Evolutionary conservation across 345 rosid species (phyloP).

Genomic region (Arabis alpina): DNA sequence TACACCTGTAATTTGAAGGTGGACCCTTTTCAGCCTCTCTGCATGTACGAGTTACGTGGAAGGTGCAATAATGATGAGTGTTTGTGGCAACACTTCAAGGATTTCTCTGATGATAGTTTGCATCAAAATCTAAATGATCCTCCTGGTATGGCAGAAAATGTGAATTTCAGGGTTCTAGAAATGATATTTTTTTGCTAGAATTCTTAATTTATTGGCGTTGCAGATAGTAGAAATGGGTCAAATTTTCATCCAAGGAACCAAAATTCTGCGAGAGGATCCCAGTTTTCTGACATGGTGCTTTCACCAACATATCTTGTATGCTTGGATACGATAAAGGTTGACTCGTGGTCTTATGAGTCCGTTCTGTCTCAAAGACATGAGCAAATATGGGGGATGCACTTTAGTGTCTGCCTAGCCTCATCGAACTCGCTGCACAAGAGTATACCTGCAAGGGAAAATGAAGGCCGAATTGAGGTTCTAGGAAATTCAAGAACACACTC

Average conservation of each 20-base stretch:
- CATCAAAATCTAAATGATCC: constrained; percentile 42
- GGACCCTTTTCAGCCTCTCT: constrained; percentile 86
- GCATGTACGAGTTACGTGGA: constrained; percentile 94
- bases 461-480: constrained; percentile 73
- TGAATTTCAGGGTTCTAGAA: constrained; percentile 11
- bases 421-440: constrained; percentile 59
- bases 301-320: constrained; percentile 79
- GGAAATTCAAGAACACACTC: constrained; percentile 61
- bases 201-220: constrained; percentile 37
- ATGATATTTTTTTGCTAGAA: constrained; percentile 20
- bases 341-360: constrained; percentile 53
- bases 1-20: constrained; percentile 56
- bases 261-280: constrained; percentile 44
- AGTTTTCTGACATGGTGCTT: constrained; percentile 39
- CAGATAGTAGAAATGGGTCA: constrained; percentile 58
- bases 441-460: constrained; percentile 54
- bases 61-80: constrained; percentile 95
- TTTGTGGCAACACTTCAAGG: constrained; percentile 88
- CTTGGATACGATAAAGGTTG: constrained; percentile 72
- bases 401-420: constrained; percentile 66
- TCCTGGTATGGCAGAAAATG: constrained; percentile 48
- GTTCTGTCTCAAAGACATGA: constrained; percentile 56
- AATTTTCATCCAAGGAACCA: constrained; percentile 39
- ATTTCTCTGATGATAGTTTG: constrained; percentile 48
- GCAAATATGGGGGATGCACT: constrained; percentile 72